Conservation (phyloP, 2,329 filamentous ascomycete species). For the Penicillium brevicompactum region DNA sequence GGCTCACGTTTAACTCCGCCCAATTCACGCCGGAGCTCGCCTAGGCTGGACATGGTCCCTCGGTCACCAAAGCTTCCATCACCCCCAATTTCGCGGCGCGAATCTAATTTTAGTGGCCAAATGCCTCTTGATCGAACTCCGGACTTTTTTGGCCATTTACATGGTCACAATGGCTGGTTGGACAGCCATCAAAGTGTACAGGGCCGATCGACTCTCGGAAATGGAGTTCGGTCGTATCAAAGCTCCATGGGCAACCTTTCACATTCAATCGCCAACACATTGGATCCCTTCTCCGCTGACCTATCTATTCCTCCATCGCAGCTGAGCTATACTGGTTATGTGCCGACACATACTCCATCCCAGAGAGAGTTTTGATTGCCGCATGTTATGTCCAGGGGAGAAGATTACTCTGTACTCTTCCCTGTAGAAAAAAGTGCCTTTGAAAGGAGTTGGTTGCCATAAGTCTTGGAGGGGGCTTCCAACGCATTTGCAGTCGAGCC, state of each 20-base stretch:
- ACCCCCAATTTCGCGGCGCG: conserved; percentile 38
- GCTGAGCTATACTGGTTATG: conserved; percentile 33
- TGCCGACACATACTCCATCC: conserved; percentile 24
- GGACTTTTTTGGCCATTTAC: conserved; percentile 32
- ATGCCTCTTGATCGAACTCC: conserved; percentile 26
- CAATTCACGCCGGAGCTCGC: conserved; percentile 43
- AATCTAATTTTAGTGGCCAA: conserved; percentile 36
- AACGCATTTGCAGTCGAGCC: no score
- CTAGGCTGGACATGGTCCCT: conserved; percentile 35
- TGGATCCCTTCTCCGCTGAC: conserved; percentile 35
- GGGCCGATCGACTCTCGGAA: conserved; percentile 22
- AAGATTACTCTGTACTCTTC: neutral
- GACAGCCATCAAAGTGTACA: conserved; percentile 29
- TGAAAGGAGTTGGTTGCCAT: neutral
- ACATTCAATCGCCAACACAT: conserved; percentile 27
- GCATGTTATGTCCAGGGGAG: neutral
- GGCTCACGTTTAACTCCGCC: conserved; percentile 45
- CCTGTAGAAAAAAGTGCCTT: conserved; percentile 1
- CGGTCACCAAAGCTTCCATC: conserved; percentile 41
- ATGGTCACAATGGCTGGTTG: conserved; percentile 32
- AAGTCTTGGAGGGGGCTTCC: no score
- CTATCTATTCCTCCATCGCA: conserved; percentile 33
- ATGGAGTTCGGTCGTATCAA: conserved; percentile 27
- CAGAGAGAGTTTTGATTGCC: conserved; percentile 32
- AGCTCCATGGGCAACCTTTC: conserved; percentile 25